These are phyloP conservation scores for Pugionium cornutum DNA, from an alignment of 345 rosid species.

Conservation along the genomic window DNA sequence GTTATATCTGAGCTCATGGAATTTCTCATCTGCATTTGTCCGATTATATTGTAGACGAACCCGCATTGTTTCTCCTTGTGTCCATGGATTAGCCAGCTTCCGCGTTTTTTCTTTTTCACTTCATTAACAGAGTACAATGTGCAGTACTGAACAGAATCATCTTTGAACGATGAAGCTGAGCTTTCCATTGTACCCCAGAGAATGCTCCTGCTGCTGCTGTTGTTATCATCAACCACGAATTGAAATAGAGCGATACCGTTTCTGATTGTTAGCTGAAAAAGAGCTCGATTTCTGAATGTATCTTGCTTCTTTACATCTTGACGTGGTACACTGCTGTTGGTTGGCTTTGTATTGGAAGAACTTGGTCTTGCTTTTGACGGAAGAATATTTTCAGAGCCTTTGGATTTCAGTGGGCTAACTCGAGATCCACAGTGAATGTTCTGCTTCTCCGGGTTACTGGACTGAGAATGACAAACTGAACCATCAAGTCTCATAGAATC, in stretches of 20 bases:
- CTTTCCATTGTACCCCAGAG: constrained; percentile 64
- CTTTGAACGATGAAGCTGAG: constrained; percentile 46
- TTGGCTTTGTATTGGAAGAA: constrained; percentile 39
- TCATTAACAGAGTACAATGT: constrained; percentile 71
- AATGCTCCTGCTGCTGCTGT: constrained; percentile 41
- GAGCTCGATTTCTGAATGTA: constrained; percentile 51
- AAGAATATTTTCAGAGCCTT: constrained; percentile 47
- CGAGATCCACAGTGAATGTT: constrained; percentile 48
- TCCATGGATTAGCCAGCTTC: constrained; percentile 74
- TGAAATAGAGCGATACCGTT: constrained; percentile 73
- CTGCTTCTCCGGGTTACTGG: constrained; percentile 44
- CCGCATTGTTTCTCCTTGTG: constrained; percentile 55
- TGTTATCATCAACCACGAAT: constrained; percentile 51
- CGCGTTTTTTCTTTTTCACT: constrained; percentile 57
- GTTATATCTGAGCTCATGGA: constrained; percentile 37
- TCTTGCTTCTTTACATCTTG: constrained; percentile 41
- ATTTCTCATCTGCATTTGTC: constrained; percentile 61
- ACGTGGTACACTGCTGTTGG: constrained; percentile 13
- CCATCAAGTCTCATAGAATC: constrained; percentile 54
- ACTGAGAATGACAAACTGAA: constrained; percentile 39
- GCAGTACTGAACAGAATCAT: constrained; percentile 47
- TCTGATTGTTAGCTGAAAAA: constrained; percentile 57
- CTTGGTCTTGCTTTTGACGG: constrained; percentile 44
- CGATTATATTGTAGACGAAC: constrained; percentile 55
- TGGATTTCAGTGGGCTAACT: constrained; percentile 74